Base-by-base conservation (phyloP, 2,329 filamentous ascomycete species). In the Calycina marina region DNA sequence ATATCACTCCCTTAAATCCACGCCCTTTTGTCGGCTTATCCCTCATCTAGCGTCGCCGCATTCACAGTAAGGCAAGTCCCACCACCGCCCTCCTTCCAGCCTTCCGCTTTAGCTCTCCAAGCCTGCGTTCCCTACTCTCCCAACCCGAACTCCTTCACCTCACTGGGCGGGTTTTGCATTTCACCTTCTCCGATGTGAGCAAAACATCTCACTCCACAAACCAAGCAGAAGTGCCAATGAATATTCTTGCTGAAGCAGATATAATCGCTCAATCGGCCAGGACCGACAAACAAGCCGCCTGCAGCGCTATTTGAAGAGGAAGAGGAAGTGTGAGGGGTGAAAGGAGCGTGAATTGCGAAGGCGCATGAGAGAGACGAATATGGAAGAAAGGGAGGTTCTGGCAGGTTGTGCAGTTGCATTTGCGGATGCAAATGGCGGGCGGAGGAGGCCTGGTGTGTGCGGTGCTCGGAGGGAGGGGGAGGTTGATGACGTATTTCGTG, bases 351-450 rank as follows among this genome's bases (percentile, higher is more conserved):
- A 67, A 68, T 45, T 67, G 61, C 11, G 57, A 45, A 6, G 45
- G 43, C 2, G 52, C 36, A 24, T 50, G 38, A 24, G 47, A 46
- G 6, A 58, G 50, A 8, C 62, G 58, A 27, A 60, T 45, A 43
- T 67, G 62, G 39, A 65, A 59, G 36, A 60, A 53, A 10, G 56
- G 57, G 38, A 58, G 53, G 41, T 67, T 67, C 30, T 64, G 59
- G 45, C 63, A 67, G 8, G 58, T 56, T 8, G 49, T 58, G 46
- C 63, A 67, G 39, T 67, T 67, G 53, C 62, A 67, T 41, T 49
- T 48, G 9, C 41, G 38, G 24, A 46, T 31, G 4, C 42, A 35
- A 13, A 40, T 56, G 50, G 49, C 57, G 53, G 35, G 58, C n/a
- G 14, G 18, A 16, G 20, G 18, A 13, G 11, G 9, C 14, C 38